Evolutionary conservation across 805 yeast genomes (phyloP).

Genomic region (Candida succiphila): DNA sequence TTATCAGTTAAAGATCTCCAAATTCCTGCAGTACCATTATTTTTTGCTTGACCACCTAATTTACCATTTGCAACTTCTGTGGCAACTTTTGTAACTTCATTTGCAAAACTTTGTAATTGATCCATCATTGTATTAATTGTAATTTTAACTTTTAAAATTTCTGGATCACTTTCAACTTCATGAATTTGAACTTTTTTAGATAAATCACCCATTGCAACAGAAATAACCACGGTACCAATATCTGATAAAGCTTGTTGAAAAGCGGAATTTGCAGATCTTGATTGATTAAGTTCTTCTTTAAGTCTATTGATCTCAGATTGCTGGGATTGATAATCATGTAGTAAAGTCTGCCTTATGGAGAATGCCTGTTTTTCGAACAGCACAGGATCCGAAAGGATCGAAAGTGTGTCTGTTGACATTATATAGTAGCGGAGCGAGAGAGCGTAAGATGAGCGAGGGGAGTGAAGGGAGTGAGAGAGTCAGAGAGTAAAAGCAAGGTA

Average conservation of each 20-base stretch:
- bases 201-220: constrained; percentile 84
- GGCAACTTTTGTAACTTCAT: constrained; percentile 76
- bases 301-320: constrained; percentile 9
- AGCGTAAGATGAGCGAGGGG: too few relatives aligned
- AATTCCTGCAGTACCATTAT: constrained; percentile 77
- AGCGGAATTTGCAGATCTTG: constrained; percentile 49
- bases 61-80: constrained; percentile 88
- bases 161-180: constrained; percentile 66
- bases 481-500: too few relatives aligned
- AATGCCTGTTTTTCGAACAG: constrained; percentile 12
- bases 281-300: constrained; percentile 7
- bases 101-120: constrained; percentile 71
- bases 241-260: constrained; percentile 65
- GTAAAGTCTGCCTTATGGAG: constrained; percentile 9
- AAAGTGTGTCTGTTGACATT: constrained; percentile 6
- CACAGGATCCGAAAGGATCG: constrained; percentile 13
- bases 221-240: constrained; percentile 77
- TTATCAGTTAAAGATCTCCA: constrained; percentile 82
- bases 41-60: constrained; percentile 81
- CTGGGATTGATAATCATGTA: constrained; percentile 6
- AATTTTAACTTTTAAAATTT: constrained; percentile 66
- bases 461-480: too few relatives aligned
- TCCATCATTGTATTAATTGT: constrained; percentile 87
- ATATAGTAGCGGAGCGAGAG: too few relatives aligned
- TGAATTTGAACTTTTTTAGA: constrained; percentile 72